Evolutionary conservation across 2,329 filamentous ascomycete genomes (phyloP).

Genomic region (Beauveria asiatica): DNA sequence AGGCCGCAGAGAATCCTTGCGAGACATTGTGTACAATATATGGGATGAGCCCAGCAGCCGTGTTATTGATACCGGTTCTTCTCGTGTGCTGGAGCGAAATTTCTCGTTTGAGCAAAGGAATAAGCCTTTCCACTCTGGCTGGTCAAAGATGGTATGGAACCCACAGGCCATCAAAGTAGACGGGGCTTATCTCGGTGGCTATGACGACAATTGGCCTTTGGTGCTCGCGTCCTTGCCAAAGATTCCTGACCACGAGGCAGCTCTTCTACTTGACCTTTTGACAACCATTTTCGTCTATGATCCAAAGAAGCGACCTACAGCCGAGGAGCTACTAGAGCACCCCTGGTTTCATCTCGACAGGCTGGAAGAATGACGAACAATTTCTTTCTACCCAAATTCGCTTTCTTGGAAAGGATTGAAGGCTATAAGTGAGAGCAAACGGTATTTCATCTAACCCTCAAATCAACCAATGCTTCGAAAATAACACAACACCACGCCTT

Average conservation of each 20-base stretch:
- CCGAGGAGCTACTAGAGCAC: constrained; percentile 16
- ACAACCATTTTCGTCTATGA: constrained; percentile 19
- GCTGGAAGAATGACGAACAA: neutral
- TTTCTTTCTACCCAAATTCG: no score
- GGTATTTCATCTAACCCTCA: no score
- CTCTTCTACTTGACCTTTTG: constrained; percentile 17
- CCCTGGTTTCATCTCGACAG: constrained; percentile 18
- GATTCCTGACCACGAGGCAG: constrained; percentile 15
- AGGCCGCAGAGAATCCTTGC: neutral
- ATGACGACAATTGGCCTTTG: constrained; percentile 12
- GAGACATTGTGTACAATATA: neutral
- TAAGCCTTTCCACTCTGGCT: constrained; percentile 13
- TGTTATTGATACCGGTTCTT: constrained; percentile 1
- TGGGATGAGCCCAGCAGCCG: constrained; percentile 14
- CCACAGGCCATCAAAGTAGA: constrained; percentile 14
- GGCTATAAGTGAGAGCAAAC: no score
- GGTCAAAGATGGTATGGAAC: constrained; percentile 15
- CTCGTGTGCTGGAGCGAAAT: neutral
- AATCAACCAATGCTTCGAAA: no score
- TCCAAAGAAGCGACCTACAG: constrained; percentile 14
- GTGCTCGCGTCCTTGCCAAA: constrained; percentile 14
- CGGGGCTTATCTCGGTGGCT: constrained; percentile 13
- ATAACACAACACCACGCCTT: no score
- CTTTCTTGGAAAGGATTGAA: no score
- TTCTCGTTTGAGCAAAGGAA: neutral